Percentiles rank a stretch among this genome's conserved stretches.
Conservation (phyloP, 176 grass and related monocot species). For the Triticum timopheevii region DNA sequence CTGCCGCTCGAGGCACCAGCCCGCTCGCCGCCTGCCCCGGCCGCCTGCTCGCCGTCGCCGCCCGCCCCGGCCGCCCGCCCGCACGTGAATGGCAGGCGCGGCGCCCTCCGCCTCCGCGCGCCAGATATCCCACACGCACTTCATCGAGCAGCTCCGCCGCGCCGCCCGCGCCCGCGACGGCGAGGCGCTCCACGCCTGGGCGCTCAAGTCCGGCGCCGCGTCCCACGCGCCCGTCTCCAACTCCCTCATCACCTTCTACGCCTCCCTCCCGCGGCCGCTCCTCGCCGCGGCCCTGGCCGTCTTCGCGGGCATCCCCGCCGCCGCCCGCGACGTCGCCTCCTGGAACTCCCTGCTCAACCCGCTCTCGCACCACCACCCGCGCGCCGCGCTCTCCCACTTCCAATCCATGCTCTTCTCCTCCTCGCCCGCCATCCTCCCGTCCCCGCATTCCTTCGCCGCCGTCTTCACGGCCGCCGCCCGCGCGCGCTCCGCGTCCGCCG, state of each 20-base stretch:
- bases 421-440: conserved; percentile 37
- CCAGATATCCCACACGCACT: conserved; percentile 37
- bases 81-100: conserved; percentile 16
- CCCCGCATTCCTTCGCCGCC: conserved; percentile 53
- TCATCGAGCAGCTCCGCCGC: conserved; percentile 44
- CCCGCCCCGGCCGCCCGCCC: too few relatives aligned
- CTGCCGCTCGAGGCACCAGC: too few relatives aligned
- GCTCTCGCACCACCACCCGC: conserved; percentile 36
- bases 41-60: too few relatives aligned
- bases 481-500: background rate
- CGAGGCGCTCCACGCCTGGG: conserved; percentile 50
- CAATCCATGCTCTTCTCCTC: conserved; percentile 44
- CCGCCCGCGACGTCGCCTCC: conserved; percentile 46
- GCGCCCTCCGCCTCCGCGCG: background rate
- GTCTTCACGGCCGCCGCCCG: conserved; percentile 54
- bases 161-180: conserved; percentile 26
- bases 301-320: conserved; percentile 39
- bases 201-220: conserved; percentile 54
- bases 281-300: conserved; percentile 31
- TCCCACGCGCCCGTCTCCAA: conserved; percentile 59
- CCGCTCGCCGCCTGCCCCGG: too few relatives aligned
- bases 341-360: conserved; percentile 79
- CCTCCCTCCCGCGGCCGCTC: conserved; percentile 42
- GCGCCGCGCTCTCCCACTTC: conserved; percentile 43
- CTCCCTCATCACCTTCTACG: conserved; percentile 66